A percentile compares a stretch with the other conserved stretches of the same genome.
Conservation (phyloP, 768 basidiomycete genomes). For the Pisolithus sp. region DNA sequence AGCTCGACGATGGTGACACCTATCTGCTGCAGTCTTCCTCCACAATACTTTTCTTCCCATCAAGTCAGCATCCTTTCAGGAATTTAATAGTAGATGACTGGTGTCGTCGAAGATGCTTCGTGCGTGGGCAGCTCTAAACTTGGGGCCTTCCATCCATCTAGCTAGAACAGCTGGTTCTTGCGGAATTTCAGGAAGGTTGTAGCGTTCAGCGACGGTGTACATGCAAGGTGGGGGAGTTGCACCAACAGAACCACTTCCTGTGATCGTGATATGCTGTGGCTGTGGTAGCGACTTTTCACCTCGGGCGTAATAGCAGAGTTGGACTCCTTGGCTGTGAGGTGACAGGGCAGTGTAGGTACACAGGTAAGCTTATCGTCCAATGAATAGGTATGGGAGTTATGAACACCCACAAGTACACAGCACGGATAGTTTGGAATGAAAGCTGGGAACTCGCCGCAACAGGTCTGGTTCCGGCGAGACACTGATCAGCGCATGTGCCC, state of each 20-base stretch:
- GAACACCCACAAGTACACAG: no score
- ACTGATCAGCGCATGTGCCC: no score
- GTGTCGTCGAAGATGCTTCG: no score
- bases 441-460: no score
- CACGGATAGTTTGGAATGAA: no score
- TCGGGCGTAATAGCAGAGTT: no score
- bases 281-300: constrained; percentile 31
- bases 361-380: not conserved
- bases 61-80: no score
- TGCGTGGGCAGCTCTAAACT: constrained; percentile 13
- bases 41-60: no score
- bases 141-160: constrained; percentile 25
- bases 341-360: not conserved
- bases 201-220: constrained; percentile 25
- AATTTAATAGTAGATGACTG: no score
- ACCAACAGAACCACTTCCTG: constrained; percentile 32
- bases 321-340: constrained; percentile 7
- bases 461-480: no score
- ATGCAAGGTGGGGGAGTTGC: constrained; percentile 29
- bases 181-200: constrained; percentile 19
- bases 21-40: not conserved
- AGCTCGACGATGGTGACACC: constrained; percentile 26
- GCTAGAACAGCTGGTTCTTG: constrained; percentile 12
- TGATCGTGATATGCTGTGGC: constrained; percentile 26
- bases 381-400: no score